Conservation (phyloP, 2,329 filamentous ascomycete species). For the Venturia aucupariae region DNA sequence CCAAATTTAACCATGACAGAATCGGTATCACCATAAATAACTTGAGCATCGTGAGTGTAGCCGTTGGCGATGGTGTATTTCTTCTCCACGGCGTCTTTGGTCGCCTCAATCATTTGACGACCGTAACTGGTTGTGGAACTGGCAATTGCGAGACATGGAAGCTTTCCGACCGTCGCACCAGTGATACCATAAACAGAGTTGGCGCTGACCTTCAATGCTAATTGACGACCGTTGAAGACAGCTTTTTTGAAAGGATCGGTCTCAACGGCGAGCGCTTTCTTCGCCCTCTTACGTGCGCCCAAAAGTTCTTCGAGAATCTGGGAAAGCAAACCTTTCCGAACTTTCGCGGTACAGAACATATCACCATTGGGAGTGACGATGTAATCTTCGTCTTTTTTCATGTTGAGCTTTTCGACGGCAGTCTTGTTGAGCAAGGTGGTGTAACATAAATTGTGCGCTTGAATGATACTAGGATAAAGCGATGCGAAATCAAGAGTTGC, state of each 20-base stretch:
- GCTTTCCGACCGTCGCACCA: slow-evolving; percentile 88
- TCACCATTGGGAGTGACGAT: slow-evolving; percentile 94
- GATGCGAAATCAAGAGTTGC: slow-evolving; percentile 98
- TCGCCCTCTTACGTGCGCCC: slow-evolving; percentile 86
- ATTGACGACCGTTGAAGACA: slow-evolving; percentile 90
- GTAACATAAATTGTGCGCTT: slow-evolving; percentile 97
- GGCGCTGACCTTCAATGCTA: slow-evolving; percentile 91
- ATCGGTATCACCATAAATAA: slow-evolving; percentile 98
- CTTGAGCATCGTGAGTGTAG: slow-evolving; percentile 87
- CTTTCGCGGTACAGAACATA: slow-evolving; percentile 78
- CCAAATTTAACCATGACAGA: slow-evolving; percentile 99
- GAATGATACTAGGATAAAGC: slow-evolving; percentile 96
- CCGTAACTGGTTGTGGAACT: slow-evolving; percentile 96
- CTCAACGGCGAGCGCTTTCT: slow-evolving; percentile 77
- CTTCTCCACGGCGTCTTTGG: slow-evolving; percentile 87
- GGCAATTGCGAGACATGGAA: slow-evolving; percentile 89
- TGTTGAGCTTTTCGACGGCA: slow-evolving; percentile 62
- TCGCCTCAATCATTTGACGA: slow-evolving; percentile 97
- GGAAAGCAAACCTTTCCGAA: slow-evolving; percentile 82
- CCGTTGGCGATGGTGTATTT: slow-evolving; percentile 89
- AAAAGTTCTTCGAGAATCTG: slow-evolving; percentile 95
- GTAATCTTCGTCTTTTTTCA: slow-evolving; percentile 89
- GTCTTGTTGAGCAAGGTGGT: slow-evolving; percentile 80
- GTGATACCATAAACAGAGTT: slow-evolving; percentile 98
- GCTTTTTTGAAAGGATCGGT: slow-evolving; percentile 97